A percentile compares a stretch with the other conserved stretches of the same genome.
phyloP scores from a whole-genome alignment of 305 asterid species.

The Fraxinus nigra region DNA sequence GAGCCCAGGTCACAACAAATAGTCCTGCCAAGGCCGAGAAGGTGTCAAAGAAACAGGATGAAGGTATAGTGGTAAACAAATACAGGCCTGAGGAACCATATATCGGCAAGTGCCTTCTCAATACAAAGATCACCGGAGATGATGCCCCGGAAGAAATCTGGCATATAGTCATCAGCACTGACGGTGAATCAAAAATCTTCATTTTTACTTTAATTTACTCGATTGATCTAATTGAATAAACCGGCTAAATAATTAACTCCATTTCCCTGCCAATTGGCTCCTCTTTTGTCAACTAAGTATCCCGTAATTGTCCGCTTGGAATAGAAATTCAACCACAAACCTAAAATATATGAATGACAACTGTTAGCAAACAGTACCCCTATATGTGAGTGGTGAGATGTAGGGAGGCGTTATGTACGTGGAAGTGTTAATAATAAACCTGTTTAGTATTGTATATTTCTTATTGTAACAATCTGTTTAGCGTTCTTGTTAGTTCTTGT shows the following conservation, averaged over 20 bases:
- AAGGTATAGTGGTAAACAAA: slow-evolving; percentile 72
- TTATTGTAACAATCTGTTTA: not conserved
- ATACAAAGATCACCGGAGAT: slow-evolving; percentile 93
- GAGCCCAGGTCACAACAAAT: slow-evolving; percentile 86
- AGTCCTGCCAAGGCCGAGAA: slow-evolving; percentile 78
- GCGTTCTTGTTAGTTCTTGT: not conserved
- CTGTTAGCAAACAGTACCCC: not conserved
- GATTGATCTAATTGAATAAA: not conserved
- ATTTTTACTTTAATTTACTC: not conserved
- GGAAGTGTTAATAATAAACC: not conserved
- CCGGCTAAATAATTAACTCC: not conserved
- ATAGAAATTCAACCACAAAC: not conserved
- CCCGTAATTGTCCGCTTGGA: not conserved
- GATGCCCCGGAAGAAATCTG: slow-evolving; percentile 97
- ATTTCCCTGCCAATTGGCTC: not conserved
- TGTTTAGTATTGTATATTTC: not conserved
- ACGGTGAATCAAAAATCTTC: slow-evolving; percentile 49
- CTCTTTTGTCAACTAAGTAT: no score
- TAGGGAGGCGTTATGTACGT: not conserved
- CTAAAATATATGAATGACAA: not conserved
- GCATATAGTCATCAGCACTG: slow-evolving; percentile 94
- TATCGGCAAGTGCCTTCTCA: slow-evolving; percentile 74
- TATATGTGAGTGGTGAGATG: not conserved
- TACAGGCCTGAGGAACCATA: slow-evolving; percentile 82
- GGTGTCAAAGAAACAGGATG: slow-evolving; percentile 72